Evolutionary conservation across 495 filamentous ascomycete genomes (phyloP), one percentile per base, ranked within the genome.

Genomic region (Neohortaea acidophila): DNA sequence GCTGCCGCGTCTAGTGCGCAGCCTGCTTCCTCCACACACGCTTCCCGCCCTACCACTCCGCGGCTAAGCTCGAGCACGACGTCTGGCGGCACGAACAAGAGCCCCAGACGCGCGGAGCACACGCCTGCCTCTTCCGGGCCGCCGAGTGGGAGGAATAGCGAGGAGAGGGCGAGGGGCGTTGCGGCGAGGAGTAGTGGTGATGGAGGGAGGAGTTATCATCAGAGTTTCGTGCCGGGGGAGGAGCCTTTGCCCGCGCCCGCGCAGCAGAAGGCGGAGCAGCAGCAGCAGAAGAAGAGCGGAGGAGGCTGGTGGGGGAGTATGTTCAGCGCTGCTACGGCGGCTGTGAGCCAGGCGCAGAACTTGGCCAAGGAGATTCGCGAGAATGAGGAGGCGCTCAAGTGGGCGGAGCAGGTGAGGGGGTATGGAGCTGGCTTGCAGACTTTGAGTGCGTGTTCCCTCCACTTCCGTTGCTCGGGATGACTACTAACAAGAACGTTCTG

Each of bases 281-380:
- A 64, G 52, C 66, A 62, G 45, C 58, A 44, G 39, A 58, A 32
- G 39, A 21, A 62, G 42, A 60, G 63, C 30, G 74, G 73, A 38
- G 77, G 81, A 26, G 78, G 85, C 35, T 94, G 89, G 87, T 94
- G 84, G 84, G 87, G 89, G 42, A 76, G 85, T 9, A 49, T 94
- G 17, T 76, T 87, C 48, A 68, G 71, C 18, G 70, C 67, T 32
- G 72, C 73, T 18, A 65, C 51, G 28, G 82, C 84, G 23, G 91
- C 87, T 29, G 81, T 93, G 59, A 94, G 92, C 67, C 82, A 85
- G 54, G 89, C 91, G 21, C 84, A 96, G 57, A 84, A 77, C 12
- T 75, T 85, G 1, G 85, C 92, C 33, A 92, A 92, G 54, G 84
- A 94, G 54, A 84, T 96, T 27, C 83, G 91, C 55, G 80, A 84